These are phyloP conservation scores for Rhizophora mangle DNA, from an alignment of 345 rosid species.

Conservation along the genomic window DNA sequence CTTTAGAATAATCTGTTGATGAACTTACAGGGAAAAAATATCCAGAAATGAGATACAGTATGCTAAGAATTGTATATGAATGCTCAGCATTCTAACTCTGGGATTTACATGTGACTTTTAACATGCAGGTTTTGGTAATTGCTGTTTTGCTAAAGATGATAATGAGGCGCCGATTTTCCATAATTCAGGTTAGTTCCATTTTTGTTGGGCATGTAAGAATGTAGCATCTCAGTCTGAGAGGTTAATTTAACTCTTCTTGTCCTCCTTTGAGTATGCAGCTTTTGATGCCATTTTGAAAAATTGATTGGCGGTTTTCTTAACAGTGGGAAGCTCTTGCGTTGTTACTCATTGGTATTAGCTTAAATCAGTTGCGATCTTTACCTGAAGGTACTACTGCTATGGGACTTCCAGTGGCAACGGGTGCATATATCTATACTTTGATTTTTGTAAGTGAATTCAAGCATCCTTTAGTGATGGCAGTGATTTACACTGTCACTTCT, in stretches of 20 bases:
- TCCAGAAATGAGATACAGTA: background rate
- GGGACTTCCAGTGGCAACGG: slow-evolving; percentile 75
- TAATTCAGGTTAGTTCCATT: slow-evolving; percentile 64
- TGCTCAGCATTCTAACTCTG: background rate
- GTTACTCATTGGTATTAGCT: slow-evolving; percentile 87
- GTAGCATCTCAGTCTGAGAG: background rate
- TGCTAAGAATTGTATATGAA: too few relatives aligned
- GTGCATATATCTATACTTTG: slow-evolving; percentile 79
- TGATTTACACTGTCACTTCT: background rate
- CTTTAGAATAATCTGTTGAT: background rate
- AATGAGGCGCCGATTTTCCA: slow-evolving; percentile 87
- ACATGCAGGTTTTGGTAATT: slow-evolving; percentile 80
- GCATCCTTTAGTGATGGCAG: background rate
- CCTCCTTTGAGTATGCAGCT: background rate
- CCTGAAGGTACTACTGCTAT: slow-evolving; percentile 73
- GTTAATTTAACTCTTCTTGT: background rate
- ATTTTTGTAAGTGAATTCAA: slow-evolving; percentile 68
- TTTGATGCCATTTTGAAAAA: background rate
- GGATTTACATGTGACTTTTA: background rate
- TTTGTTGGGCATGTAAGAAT: background rate
- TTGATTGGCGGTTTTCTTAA: slow-evolving; percentile 26
- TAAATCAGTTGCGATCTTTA: slow-evolving; percentile 83
- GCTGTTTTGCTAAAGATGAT: slow-evolving; percentile 80
- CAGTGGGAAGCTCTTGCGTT: slow-evolving; percentile 99
- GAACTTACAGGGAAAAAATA: background rate